Percentiles rank a stretch among this genome's conserved stretches.
phyloP scores from a whole-genome alignment of 78 protist species.

The Chrysochromulina parva region DNA sequence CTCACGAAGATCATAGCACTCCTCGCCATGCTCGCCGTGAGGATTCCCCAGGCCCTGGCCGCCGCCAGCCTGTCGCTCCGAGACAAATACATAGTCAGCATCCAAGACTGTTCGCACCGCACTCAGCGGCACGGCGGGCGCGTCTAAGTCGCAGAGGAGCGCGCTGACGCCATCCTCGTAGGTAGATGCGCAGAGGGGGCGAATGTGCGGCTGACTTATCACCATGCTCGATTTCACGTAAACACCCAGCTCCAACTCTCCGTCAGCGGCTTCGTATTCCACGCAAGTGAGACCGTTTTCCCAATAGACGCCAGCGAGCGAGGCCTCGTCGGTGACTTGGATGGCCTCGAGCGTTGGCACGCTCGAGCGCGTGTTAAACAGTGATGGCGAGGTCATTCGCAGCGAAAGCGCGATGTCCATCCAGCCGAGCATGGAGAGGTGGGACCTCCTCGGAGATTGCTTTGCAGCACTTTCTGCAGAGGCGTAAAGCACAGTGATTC shows the following conservation, averaged over 20 bases:
- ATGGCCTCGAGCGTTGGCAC: too few relatives aligned
- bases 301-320: not conserved
- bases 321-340: too few relatives aligned
- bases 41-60: constrained; percentile 17
- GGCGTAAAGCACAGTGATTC: too few relatives aligned
- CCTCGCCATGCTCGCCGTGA: constrained; percentile 28
- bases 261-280: not conserved
- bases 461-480: too few relatives aligned
- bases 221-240: not conserved
- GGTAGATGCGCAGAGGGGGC: not conserved
- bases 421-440: too few relatives aligned
- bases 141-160: not conserved
- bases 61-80: constrained; percentile 7
- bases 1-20: not conserved
- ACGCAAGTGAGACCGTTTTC: not conserved
- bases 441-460: too few relatives aligned
- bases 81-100: not conserved
- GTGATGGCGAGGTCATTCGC: too few relatives aligned
- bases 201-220: not conserved
- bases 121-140: not conserved
- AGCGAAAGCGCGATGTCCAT: too few relatives aligned
- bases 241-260: not conserved
- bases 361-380: too few relatives aligned
- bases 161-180: not conserved
- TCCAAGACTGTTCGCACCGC: not conserved